phyloP scores from a whole-genome alignment of 768 basidiomycete species.

The Serendipita indica region DNA sequence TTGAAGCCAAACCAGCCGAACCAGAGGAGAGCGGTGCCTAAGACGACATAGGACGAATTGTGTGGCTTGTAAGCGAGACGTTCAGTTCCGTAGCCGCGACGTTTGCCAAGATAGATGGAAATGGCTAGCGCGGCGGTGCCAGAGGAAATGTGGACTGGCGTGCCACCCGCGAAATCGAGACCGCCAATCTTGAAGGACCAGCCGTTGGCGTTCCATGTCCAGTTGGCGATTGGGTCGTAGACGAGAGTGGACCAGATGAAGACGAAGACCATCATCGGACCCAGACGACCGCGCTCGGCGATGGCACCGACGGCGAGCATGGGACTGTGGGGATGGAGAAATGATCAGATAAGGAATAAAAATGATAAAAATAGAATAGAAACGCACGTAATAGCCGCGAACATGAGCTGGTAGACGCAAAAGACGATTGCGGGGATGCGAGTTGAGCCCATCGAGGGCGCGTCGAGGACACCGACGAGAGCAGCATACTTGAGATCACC shows the following conservation, averaged over 20 bases:
- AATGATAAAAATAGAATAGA: conserved; percentile 8
- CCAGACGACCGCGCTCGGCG: conserved; percentile 74
- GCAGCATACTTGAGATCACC: conserved; percentile 78
- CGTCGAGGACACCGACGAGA: conserved; percentile 58
- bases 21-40: conserved; percentile 93
- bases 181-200: conserved; percentile 69
- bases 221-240: conserved; percentile 89
- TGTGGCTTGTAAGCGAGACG: conserved; percentile 86
- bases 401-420: conserved; percentile 81
- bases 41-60: conserved; percentile 80
- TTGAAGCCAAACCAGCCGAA: conserved; percentile 93
- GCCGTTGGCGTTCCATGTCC: conserved; percentile 82
- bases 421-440: conserved; percentile 64
- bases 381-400: conserved; percentile 75
- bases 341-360: neutral
- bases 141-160: conserved; percentile 91
- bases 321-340: no score
- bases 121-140: conserved; percentile 77
- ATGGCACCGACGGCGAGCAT: conserved; percentile 86
- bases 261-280: conserved; percentile 78
- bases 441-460: conserved; percentile 56
- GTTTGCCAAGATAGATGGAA: conserved; percentile 75
- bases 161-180: conserved; percentile 89
- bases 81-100: conserved; percentile 82
- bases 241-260: conserved; percentile 82